Percentiles rank a stretch among this genome's conserved stretches.
These are phyloP conservation scores for Saccharata proteae DNA, from an alignment of 2,329 filamentous ascomycete species.

Conservation along the genomic window DNA sequence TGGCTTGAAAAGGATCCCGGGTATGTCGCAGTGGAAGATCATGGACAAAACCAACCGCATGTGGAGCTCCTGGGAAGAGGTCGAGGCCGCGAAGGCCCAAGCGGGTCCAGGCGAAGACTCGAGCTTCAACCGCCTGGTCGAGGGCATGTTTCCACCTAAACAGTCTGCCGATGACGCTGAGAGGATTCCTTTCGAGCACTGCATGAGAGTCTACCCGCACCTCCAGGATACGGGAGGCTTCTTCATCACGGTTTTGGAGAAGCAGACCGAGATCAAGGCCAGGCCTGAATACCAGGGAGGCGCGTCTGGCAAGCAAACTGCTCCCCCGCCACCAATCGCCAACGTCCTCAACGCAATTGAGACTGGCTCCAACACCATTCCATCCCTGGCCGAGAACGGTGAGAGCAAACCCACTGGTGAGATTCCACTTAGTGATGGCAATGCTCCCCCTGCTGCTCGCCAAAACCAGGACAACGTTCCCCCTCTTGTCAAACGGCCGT, in stretches of 20 bases:
- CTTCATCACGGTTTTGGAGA: constrained; percentile 93
- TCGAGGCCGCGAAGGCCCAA: constrained; percentile 55
- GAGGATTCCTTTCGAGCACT: constrained; percentile 69
- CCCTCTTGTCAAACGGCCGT: constrained; percentile 25
- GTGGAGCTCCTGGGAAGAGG: constrained; percentile 72
- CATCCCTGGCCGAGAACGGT: constrained; percentile 5
- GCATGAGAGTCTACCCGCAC: constrained; percentile 90
- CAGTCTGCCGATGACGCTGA: constrained; percentile 39
- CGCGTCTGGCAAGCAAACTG: constrained; percentile 2
- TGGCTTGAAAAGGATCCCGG: constrained; percentile 61
- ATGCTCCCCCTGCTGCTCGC: constrained; percentile 13
- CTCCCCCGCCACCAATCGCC: constrained; percentile 7
- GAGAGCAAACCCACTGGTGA: constrained; percentile 9
- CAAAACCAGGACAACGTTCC: constrained; percentile 11
- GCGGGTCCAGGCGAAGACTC: constrained; percentile 32
- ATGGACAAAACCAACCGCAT: constrained; percentile 76
- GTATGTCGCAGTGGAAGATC: constrained; percentile 74
- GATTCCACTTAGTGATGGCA: constrained; percentile 9
- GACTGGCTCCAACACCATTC: constrained; percentile 17
- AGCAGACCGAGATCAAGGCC: constrained; percentile 62
- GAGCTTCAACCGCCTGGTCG: constrained; percentile 55
- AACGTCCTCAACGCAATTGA: constrained; percentile 29
- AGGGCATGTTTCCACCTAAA: constrained; percentile 72
- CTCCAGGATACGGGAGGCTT: constrained; percentile 94
- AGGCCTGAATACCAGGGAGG: constrained; percentile 8